Evolutionary conservation across 345 rosid genomes (phyloP).

Genomic region (Arabidopsis arenosa): DNA sequence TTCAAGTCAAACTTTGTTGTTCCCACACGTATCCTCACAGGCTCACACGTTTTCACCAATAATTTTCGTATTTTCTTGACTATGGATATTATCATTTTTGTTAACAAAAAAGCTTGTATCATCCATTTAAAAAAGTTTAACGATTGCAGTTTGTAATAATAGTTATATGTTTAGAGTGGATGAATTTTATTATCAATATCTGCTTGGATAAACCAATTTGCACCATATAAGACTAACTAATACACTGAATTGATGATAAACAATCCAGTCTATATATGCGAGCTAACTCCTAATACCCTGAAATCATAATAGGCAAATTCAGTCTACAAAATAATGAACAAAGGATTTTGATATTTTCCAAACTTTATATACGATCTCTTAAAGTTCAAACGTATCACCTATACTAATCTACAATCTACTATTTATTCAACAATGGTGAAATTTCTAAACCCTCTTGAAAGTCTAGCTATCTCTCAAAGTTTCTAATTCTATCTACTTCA

Average conservation of each 20-base stretch:
- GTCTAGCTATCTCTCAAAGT: slow-evolving; percentile 3
- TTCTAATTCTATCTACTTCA: neutral
- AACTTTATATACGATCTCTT: neutral
- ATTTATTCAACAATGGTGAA: slow-evolving; percentile 31
- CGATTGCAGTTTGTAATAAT: too few relatives aligned
- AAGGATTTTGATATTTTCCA: slow-evolving; percentile 9
- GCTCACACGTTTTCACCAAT: slow-evolving; percentile 24
- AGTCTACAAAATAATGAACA: neutral
- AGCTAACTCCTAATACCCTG: slow-evolving; percentile 7
- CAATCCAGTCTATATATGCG: neutral
- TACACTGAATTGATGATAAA: slow-evolving; percentile 11
- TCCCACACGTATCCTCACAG: slow-evolving; percentile 30
- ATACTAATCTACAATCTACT: neutral
- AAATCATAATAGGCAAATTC: slow-evolving; percentile 1
- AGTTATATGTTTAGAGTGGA: neutral
- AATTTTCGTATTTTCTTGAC: slow-evolving; percentile 16
- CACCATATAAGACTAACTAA: slow-evolving; percentile 6
- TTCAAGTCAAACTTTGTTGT: slow-evolving; percentile 30
- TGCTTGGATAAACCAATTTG: neutral
- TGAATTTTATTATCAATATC: neutral
- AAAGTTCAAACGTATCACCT: neutral
- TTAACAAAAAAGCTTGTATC: neutral
- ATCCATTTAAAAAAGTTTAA: neutral
- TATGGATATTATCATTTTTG: slow-evolving; percentile 21
- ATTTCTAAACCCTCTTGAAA: slow-evolving; percentile 24